These are phyloP conservation scores for Diospyros kaki DNA, from an alignment of 148 eudicot genomes.

Conservation along the genomic window DNA sequence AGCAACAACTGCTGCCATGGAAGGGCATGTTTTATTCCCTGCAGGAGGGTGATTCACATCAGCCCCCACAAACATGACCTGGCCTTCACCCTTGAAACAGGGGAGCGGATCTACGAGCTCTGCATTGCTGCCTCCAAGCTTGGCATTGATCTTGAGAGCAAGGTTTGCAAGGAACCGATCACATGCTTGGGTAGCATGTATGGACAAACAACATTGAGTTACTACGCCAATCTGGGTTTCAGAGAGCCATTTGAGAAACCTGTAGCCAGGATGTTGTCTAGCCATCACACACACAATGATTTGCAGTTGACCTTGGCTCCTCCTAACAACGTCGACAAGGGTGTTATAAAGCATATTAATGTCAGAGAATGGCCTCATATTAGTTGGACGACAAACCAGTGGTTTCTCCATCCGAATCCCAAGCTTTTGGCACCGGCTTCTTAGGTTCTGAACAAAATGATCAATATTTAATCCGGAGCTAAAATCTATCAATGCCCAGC, in stretches of 20 bases:
- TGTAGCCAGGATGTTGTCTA: conserved; percentile 39
- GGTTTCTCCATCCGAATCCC: conserved; percentile 40
- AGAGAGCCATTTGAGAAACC: conserved; percentile 54
- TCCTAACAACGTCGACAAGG: conserved; percentile 22
- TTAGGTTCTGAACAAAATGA: conserved; percentile 31
- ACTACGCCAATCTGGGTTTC: conserved; percentile 68
- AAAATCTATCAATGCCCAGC: conserved; percentile 72
- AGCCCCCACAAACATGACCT: conserved; percentile 56
- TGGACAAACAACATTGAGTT: conserved; percentile 67
- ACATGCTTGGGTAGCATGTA: conserved; percentile 31
- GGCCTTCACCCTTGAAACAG: conserved; percentile 29
- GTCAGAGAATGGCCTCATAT: conserved; percentile 29
- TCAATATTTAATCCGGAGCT: conserved; percentile 9
- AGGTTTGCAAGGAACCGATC: conserved; percentile 71
- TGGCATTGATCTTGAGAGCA: conserved; percentile 74
- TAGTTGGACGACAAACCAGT: background rate
- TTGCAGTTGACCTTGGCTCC: conserved; percentile 29
- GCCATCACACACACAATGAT: conserved; percentile 62
- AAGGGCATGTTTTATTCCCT: conserved; percentile 25
- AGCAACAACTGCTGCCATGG: conserved; percentile 51
- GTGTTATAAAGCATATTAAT: conserved; percentile 19
- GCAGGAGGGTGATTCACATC: conserved; percentile 54
- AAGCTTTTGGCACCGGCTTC: conserved; percentile 35
- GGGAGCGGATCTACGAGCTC: conserved; percentile 44
- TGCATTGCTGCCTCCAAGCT: conserved; percentile 72